phyloP scores from a whole-genome alignment of 179 eudicot species.

The Actinidia arguta region DNA sequence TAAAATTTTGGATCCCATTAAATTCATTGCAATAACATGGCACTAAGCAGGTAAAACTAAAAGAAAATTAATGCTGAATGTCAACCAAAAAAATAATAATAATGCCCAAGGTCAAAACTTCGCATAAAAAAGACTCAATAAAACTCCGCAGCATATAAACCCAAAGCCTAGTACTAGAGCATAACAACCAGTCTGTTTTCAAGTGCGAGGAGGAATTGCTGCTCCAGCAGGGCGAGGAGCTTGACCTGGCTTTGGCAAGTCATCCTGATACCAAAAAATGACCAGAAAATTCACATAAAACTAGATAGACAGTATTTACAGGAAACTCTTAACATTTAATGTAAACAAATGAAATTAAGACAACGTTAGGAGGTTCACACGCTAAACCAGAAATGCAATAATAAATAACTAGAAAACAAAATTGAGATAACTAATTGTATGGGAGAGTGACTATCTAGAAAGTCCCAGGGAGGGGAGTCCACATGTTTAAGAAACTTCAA shows the following conservation, averaged over 20 bases:
- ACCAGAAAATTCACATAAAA: neutral
- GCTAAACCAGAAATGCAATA: neutral
- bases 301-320: neutral
- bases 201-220: conserved; percentile 43
- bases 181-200: neutral
- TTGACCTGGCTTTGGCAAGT: conserved; percentile 48
- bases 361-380: neutral
- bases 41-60: neutral
- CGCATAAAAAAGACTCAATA: neutral
- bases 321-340: neutral
- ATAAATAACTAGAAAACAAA: neutral
- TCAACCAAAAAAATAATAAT: too few species aligned
- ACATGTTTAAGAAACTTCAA: too few species aligned
- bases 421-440: too few species aligned
- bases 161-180: neutral
- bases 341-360: neutral
- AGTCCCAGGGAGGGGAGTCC: too few species aligned
- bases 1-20: neutral
- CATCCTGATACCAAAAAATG: conserved; percentile 39
- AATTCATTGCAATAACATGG: conserved; percentile 1
- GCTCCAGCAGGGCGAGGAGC: conserved; percentile 48
- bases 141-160: neutral
- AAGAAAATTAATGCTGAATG: too few species aligned
- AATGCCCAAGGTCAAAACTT: conserved; percentile 4
- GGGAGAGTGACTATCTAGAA: too few species aligned